These are phyloP conservation scores for Calendula officinalis DNA, from an alignment of 129 eudicot species.

Conservation along the genomic window DNA sequence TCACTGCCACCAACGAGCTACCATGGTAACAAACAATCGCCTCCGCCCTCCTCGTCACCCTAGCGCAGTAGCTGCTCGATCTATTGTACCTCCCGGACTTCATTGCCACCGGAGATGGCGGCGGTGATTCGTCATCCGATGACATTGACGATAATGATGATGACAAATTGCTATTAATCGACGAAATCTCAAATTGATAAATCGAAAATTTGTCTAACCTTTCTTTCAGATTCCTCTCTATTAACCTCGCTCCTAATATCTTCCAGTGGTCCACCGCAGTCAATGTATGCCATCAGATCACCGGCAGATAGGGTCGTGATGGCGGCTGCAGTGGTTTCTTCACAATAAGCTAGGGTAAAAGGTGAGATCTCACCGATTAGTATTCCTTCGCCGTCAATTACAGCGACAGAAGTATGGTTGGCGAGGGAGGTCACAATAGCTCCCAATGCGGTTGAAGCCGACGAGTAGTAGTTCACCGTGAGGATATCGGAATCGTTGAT, in stretches of 20 bases:
- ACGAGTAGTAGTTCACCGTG: not conserved
- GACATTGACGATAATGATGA: not conserved
- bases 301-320: not conserved
- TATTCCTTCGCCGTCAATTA: not conserved
- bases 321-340: not conserved
- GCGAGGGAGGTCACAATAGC: not conserved
- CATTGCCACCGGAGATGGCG: not conserved
- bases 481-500: not conserved
- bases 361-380: not conserved
- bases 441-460: not conserved
- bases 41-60: not conserved
- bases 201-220: not conserved
- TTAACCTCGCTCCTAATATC: not conserved
- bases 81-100: not conserved
- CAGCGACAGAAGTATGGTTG: not conserved
- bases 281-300: not conserved
- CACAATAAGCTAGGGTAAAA: not conserved
- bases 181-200: not conserved
- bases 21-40: not conserved
- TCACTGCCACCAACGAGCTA: not conserved
- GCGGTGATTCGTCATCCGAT: not conserved
- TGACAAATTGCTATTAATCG: not conserved
- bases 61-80: not conserved
- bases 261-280: not conserved
- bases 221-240: not conserved